Conservation (phyloP, 768 basidiomycete species). For the Psilocybe sp. region DNA sequence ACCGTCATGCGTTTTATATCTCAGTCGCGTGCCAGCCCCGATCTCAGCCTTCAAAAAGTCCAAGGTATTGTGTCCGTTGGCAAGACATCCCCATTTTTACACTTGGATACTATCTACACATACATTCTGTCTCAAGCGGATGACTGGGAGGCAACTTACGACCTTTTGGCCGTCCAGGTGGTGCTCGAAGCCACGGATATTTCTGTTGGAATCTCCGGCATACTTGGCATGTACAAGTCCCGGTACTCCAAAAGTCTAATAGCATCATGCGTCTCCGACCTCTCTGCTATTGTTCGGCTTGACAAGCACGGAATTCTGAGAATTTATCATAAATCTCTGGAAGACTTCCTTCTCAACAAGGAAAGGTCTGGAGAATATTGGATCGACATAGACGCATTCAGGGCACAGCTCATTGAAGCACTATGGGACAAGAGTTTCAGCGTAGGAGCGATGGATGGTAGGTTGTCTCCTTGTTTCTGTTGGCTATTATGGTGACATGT, state of each 20-base stretch:
- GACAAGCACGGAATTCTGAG: neutral
- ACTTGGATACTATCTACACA: constrained; percentile 5
- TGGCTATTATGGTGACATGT: too few relatives aligned
- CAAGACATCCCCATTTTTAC: neutral
- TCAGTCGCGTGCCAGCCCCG: constrained; percentile 1
- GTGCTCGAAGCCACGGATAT: too few relatives aligned
- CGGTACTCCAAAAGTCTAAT: too few relatives aligned
- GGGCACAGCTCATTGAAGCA: too few relatives aligned
- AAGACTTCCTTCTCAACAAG: constrained; percentile 6
- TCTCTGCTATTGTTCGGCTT: neutral
- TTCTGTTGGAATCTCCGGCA: too few relatives aligned
- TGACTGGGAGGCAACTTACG: too few relatives aligned
- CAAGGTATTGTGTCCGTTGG: neutral
- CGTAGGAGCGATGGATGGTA: too few relatives aligned
- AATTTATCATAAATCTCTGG: constrained; percentile 1
- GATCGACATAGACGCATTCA: neutral
- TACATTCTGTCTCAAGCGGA: neutral
- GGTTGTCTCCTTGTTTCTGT: too few relatives aligned
- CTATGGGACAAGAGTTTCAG: too few relatives aligned
- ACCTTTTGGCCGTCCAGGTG: too few relatives aligned
- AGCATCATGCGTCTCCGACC: neutral
- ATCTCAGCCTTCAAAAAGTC: constrained; percentile 1
- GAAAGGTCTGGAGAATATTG: neutral
- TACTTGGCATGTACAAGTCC: too few relatives aligned
- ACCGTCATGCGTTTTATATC: constrained; percentile 8